Base-by-base conservation (phyloP, 208 protist species). In the Borovskyia barvae region DNA sequence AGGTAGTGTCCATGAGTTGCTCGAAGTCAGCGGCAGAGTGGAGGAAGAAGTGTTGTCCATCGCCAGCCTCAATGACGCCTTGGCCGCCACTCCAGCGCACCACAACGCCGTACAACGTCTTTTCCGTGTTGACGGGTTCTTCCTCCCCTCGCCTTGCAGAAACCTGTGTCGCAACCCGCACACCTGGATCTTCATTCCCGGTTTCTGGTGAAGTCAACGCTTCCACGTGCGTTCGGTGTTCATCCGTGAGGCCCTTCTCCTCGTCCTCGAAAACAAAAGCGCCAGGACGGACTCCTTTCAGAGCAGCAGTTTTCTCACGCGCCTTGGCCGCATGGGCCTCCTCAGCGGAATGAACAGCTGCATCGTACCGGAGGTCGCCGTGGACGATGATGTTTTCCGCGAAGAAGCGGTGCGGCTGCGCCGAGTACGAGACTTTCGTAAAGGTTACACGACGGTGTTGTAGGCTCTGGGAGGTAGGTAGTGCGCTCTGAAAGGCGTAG, bases 1-100 rank as follows among this genome's bases (percentile, higher is more conserved):
- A 84, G 36, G 53, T 58, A 25, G 64, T 56, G 56, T 90, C 82
- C 17, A 95, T 63, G 25, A 95, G 76, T 67, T 95, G 85, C 2
- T 75, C 53, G 65, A 95, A 91, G 50, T 82, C 80, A 7, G 83
- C 79, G 28, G 76, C 83, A 25, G 82, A 91, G 22, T 63, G 70
- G 35, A 95, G 77, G 46, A 84, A 92, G 64, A 84, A 92, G 54
- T 78, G 66, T 9, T 64, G 61, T n/a, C 83, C 77, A 17, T 82
- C 72, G 15, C 83, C 79, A 28, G 71, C 81, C 63, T 95, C 85
- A 20, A 95, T 42, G 7, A 83, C 73, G 29, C 90, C 90, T 37
- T 93, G 85, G 32, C 90, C 90, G 15, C 90, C 90, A 48, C 86
- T 93, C 86, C 90, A 95, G 26, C 90, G 83, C 15, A 87, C 88